phyloP scores from a whole-genome alignment of 2,329 filamentous ascomycete genomes.

The Chaetomium sp. region DNA sequence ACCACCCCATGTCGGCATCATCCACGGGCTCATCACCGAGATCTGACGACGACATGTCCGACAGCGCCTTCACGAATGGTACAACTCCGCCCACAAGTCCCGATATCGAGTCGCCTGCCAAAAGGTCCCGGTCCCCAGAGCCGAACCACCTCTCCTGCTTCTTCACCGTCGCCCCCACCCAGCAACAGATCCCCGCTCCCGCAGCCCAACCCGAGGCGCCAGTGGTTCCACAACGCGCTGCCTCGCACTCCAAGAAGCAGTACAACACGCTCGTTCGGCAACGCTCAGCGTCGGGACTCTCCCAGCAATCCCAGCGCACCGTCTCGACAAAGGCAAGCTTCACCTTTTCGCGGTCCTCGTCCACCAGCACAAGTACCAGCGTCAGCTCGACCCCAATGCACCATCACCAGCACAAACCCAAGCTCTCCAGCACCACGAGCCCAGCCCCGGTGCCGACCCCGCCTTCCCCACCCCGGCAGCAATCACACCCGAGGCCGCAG shows the following conservation, averaged over 20 bases:
- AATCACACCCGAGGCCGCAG: slow-evolving; percentile 22
- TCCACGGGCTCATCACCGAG: slow-evolving; percentile 53
- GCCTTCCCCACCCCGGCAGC: background rate
- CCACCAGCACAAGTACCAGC: slow-evolving; percentile 51
- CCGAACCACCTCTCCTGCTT: slow-evolving; percentile 70
- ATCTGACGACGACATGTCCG: slow-evolving; percentile 70
- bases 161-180: slow-evolving; percentile 55
- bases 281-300: slow-evolving; percentile 52
- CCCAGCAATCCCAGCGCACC: slow-evolving; percentile 55
- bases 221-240: slow-evolving; percentile 73
- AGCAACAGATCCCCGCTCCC: slow-evolving; percentile 48
- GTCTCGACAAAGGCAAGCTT: slow-evolving; percentile 60
- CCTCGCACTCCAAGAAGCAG: slow-evolving; percentile 84
- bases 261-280: slow-evolving; percentile 68
- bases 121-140: slow-evolving; percentile 56
- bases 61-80: slow-evolving; percentile 58
- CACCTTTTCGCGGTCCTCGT: slow-evolving; percentile 59
- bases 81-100: slow-evolving; percentile 70
- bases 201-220: slow-evolving; percentile 55
- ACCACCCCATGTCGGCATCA: slow-evolving; percentile 51
- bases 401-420: slow-evolving; percentile 32
- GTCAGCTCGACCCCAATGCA: slow-evolving; percentile 44
- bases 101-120: slow-evolving; percentile 53
- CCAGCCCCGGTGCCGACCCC: background rate
- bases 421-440: slow-evolving; percentile 35